Base-by-base conservation (phyloP, 2,329 filamentous ascomycete species). In the Penicillium aurantiogriseum region DNA sequence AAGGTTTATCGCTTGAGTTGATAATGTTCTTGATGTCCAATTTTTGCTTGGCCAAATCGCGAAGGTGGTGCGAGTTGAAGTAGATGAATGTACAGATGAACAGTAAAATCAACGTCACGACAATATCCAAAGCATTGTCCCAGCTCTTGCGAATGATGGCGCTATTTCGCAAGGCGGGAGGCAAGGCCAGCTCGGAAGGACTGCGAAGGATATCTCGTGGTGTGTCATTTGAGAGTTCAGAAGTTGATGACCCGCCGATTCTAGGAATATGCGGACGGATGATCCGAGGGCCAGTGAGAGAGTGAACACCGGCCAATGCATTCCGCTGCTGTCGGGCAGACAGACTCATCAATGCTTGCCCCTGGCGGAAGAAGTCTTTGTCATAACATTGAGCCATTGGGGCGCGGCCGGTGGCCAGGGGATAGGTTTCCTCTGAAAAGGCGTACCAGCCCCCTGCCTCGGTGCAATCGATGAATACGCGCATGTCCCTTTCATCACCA, bases 361-460 rank as follows among this genome's bases (percentile, higher is more conserved):
- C 72, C 43, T 66, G 61, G 9, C 70, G 68, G 45, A 76, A 71
- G 49, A 76, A 86, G 57, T 80, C 79, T 53, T 79, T 79, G 48
- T 80, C 78, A 62, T 86, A 85, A 68, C 81, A 85, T 52, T 80
- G 74, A 9, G 86, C 85, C 61, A 78, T 76, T 25, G 80, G 77
- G 5, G 85, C 86, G 40, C 82, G 87, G 52, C 91, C 85, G 23
- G 92, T 88, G 29, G 96, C 91, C 10, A 93, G 82, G 4, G 94
- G 94, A 67, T 97, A 97, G 9, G 86, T 86, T 40, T 81, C 83
- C 57, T 95, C 93, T 1, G 93, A 97, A 76, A 97, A 83, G 33
- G 92, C 94, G 73, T 93, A 99, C 92, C 93, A 97, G 59, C 90
- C 89, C 31, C 92, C 93, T n/a, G 81, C 80, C 55, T 89, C 85